phyloP scores from a whole-genome alignment of 495 filamentous ascomycete genomes.

The Xylaria intraflava region DNA sequence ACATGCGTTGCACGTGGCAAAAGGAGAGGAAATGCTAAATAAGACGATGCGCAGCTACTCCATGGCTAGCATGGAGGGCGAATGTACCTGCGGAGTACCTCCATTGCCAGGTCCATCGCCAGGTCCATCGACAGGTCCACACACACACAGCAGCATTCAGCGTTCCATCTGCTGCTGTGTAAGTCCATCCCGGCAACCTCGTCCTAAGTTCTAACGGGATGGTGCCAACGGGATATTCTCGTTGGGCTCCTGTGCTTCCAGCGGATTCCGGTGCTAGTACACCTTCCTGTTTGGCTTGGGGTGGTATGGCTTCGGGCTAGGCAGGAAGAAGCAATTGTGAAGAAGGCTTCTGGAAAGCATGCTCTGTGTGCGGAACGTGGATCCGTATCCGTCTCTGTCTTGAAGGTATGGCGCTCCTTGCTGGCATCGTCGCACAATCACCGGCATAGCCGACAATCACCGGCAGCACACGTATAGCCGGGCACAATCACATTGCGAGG shows the following conservation, averaged over 20 bases:
- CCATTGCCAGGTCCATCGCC: no score
- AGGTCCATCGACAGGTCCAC: no score
- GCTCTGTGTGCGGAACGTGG: no score
- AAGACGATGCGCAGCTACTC: not conserved
- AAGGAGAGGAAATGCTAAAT: not conserved
- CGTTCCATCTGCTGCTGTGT: no score
- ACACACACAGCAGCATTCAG: no score
- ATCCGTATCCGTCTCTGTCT: no score
- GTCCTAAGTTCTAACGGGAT: no score
- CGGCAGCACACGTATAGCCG: not conserved
- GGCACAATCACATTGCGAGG: not conserved
- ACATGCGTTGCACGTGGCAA: conserved; percentile 8
- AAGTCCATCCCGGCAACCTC: no score
- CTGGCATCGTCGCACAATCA: not conserved
- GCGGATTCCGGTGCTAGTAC: not conserved
- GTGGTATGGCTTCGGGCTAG: not conserved
- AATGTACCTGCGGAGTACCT: no score
- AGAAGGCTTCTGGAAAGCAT: conserved; percentile 6
- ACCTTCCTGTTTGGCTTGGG: conserved; percentile 1
- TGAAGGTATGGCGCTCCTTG: no score
- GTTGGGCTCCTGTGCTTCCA: not conserved
- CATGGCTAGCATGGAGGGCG: not conserved
- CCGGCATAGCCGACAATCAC: conserved; percentile 5
- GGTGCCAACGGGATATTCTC: no score
- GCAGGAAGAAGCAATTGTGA: conserved; percentile 5